Evolutionary conservation across 345 rosid species (phyloP), one percentile per base, ranked within the genome.

Genomic region (Geranium brycei): DNA sequence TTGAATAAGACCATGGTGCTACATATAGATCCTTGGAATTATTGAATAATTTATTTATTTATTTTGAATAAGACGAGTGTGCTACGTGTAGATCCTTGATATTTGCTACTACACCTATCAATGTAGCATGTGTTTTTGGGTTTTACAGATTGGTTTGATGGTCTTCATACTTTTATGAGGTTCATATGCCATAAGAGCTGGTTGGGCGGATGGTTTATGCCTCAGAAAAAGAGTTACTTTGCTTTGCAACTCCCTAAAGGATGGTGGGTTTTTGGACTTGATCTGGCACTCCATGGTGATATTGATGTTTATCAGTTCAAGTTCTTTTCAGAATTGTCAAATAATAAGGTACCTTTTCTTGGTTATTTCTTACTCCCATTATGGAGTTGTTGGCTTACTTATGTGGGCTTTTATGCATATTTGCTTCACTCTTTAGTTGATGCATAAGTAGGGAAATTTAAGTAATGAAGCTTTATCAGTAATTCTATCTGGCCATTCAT

Each of bases 191-290:
- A 90, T 71, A 90, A 93, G 77, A 93, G 88, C 78, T 93, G 99
- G 99, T 80, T 93, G 81, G 99, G 99, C 16, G 99, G 99, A 68
- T 90, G 99, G 99, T 73, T 93, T 65, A 93, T 93, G 96, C 99
- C 99, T 62, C 99, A 93, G 77, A 90, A 86, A 81, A 90, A 86
- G 83, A 93, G 99, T 80, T 93, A 93, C 70, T 93, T 90, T 81
- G 95, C 97, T 23, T 78, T 93, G 85, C 96, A 88, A 76, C 89
- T 93, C 51, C 99, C 99, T 4, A 75, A 84, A 71, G 67, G 87
- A 31, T 93, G 99, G 99, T 93, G 99, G 99, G 80, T 93, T 63
- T 93, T 93, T 78, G 99, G 99, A 78, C 87, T 93, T 77, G 99
- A 93, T 79, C 84, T 88, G 67, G 97, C 99, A 59, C 97, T 93